Evolutionary conservation across 2,329 filamentous ascomycete genomes (phyloP), one percentile per base, ranked within the genome.

Genomic region (Scedosporium dehoogii): DNA sequence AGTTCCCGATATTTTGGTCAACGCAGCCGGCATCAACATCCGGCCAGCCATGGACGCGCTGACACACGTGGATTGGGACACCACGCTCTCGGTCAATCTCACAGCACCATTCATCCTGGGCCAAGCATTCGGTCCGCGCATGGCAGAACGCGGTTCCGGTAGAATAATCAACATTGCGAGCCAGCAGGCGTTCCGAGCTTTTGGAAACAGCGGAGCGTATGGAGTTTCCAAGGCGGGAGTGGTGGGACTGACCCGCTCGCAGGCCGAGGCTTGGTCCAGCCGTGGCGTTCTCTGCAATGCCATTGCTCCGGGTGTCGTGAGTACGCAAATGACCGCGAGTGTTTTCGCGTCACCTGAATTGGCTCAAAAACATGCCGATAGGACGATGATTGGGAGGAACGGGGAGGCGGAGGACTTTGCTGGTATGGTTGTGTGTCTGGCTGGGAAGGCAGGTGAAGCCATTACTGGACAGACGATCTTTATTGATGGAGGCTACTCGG

Each of bases 401-500:
- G 72, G 71, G 0, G 5, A 69, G 2, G 69, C 69, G 0, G 66
- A 63, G 55, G 72, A 74, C 63, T 74, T 74, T 67, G 71, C 67
- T 0, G 71, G 71, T 0, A 65, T 69, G 9, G 71, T 65, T 0
- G 64, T 73, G 1, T 74, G 69, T 41, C 12, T 74, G 42, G 71
- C 72, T 0, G 71, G 71, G 12, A 67, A 66, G 16, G 72, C 70
- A 0, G 73, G 71, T 18, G 67, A 67, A 6, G 67, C 71, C 0
- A 69, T 74, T 1, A 74, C 71, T 0, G 72, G 72, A 0, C 73
- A 73, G 65, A 70, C 68, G 0, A 65, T 74, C 1, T 74, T 73
- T 64, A 71, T 74, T 0, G 72, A 73, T 38, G 71, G 72, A 1
- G 72, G 72, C 0, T 74, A 73, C 53, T 74, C 73, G 1, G 71